Evolutionary conservation across 345 rosid species (phyloP), one percentile per base, ranked within the genome.

Genomic region (Brassica nigra): DNA sequence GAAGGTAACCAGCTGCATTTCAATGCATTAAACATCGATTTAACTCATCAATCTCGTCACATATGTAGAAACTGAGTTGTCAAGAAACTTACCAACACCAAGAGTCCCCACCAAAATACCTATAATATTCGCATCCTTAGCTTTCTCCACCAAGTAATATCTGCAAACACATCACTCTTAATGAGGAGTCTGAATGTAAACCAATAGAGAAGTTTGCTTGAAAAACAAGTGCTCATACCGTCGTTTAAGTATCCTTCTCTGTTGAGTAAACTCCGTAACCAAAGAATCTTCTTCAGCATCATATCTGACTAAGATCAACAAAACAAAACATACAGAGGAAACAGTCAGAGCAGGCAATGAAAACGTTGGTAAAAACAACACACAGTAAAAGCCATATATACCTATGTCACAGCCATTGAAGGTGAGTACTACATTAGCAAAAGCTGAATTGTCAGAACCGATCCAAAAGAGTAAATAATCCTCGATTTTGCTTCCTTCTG

Each of bases 71-170:
- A 75, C 27, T 55, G 4, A 75, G 66, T 66, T 52, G 76, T 9
- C n/a, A 30, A 63, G 5, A 62, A 62, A 67, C 90, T 76, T 89
- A 92, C 99, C 98, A 52, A 90, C 99, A 76, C 99, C 97, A 66
- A 95, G 99, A 39, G 99, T 92, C 66, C 99, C 99, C 58, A 92
- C 98, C 86, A 95, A 84, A 76, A 95, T 88, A 74, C 99, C 99
- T 67, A 95, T 81, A 66, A 95, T 88, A 81, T 90, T 90, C 34
- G 97, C 95, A 89, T 95, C 99, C 78, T 90, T 95, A 76, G 99
- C 99, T 84, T 89, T 95, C 87, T 95, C 99, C 84, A 95, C 97
- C 39, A 95, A 82, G 84, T 85, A 95, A 84, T 92, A 95, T 84
- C 99, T 95, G 87, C 79, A 88, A 68, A 61, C 73, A 84, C 66